These are phyloP conservation scores for Podaxis sp. DNA, from an alignment of 768 basidiomycete species.

Conservation along the genomic window DNA sequence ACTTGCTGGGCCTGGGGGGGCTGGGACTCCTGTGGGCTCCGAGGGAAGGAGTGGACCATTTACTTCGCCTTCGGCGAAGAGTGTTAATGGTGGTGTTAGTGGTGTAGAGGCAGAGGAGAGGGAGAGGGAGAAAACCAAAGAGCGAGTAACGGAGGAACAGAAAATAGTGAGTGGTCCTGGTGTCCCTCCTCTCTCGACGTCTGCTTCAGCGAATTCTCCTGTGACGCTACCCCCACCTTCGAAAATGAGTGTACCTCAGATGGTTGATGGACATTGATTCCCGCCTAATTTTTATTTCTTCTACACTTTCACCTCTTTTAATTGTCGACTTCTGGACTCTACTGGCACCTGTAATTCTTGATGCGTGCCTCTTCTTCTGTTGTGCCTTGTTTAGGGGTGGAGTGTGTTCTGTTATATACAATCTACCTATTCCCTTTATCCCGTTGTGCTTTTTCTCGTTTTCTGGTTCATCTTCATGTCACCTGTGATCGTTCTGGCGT, in stretches of 20 bases:
- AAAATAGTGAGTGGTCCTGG: slow-evolving; percentile 1
- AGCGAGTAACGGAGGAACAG: background rate
- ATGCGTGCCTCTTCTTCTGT: background rate
- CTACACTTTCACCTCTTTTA: background rate
- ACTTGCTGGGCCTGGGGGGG: slow-evolving; percentile 18
- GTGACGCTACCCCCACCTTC: slow-evolving; percentile 30
- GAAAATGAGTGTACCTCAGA: slow-evolving; percentile 45
- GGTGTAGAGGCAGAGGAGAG: background rate
- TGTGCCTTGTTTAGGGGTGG: background rate
- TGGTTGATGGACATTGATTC: slow-evolving; percentile 37
- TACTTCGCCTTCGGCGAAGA: slow-evolving; percentile 6
- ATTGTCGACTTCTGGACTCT: background rate
- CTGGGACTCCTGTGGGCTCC: slow-evolving; percentile 19
- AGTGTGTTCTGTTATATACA: background rate
- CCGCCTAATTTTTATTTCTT: background rate
- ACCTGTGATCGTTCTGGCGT: no score
- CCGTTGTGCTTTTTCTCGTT: background rate
- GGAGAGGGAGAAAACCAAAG: slow-evolving; percentile 1
- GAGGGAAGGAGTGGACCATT: background rate
- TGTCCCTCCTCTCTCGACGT: slow-evolving; percentile 12
- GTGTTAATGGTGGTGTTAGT: slow-evolving; percentile 3
- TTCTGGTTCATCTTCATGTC: background rate
- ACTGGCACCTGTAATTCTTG: background rate
- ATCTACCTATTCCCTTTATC: background rate
- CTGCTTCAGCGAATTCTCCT: slow-evolving; percentile 7